Conservation (phyloP, 2,329 filamentous ascomycete species). For the Pseudopithomyces chartarum region DNA sequence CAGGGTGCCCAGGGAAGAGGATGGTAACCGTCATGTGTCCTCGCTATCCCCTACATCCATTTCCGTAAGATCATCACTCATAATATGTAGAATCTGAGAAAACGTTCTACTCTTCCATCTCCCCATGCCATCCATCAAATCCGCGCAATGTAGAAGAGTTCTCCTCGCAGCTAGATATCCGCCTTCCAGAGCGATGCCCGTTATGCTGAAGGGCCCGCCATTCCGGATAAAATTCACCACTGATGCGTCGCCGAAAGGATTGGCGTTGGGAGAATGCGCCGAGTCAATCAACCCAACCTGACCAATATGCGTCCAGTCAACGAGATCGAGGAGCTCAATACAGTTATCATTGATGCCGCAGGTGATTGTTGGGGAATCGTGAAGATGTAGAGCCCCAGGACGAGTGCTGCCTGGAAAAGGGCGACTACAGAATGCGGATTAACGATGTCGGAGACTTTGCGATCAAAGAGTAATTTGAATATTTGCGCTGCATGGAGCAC, state of each 20-base stretch:
- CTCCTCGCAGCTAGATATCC: slow-evolving; percentile 58
- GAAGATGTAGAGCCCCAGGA: slow-evolving; percentile 59
- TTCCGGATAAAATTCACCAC: slow-evolving; percentile 53
- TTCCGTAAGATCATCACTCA: slow-evolving; percentile 57
- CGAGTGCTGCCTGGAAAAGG: slow-evolving; percentile 57
- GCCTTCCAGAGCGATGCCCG: slow-evolving; percentile 53
- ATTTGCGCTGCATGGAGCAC: slow-evolving; percentile 60
- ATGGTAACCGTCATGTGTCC: slow-evolving; percentile 34
- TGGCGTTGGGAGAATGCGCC: slow-evolving; percentile 19
- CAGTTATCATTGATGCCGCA: slow-evolving; percentile 33
- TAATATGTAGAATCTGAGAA: slow-evolving; percentile 58
- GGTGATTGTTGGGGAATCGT: slow-evolving; percentile 46
- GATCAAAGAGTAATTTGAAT: slow-evolving; percentile 56
- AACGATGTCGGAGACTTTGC: slow-evolving; percentile 58
- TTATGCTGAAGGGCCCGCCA: slow-evolving; percentile 55
- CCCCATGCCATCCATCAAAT: slow-evolving; percentile 58
- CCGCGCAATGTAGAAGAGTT: slow-evolving; percentile 58
- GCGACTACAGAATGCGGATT: slow-evolving; percentile 57
- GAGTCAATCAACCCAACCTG: slow-evolving; percentile 52
- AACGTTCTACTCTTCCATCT: slow-evolving; percentile 58
- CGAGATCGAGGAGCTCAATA: slow-evolving; percentile 56
- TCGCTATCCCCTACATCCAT: slow-evolving; percentile 28
- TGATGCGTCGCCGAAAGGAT: slow-evolving; percentile 36
- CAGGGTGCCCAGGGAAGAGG: slow-evolving; percentile 24
- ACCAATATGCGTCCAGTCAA: slow-evolving; percentile 56